Base-by-base conservation (phyloP, 345 rosid species). In the Lumnitzera littorea region DNA sequence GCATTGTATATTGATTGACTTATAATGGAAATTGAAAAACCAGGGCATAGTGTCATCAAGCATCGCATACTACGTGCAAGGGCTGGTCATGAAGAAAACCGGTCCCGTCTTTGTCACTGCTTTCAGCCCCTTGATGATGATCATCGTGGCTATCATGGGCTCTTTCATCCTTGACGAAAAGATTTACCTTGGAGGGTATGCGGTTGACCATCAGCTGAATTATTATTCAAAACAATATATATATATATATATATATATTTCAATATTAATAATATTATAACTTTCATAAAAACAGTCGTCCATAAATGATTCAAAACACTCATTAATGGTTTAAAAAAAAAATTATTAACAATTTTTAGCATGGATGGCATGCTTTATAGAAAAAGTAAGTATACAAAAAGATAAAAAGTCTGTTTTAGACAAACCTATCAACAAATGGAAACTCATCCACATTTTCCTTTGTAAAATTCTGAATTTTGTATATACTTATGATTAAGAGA, bases 1-100 rank as follows among this genome's bases (percentile, higher is more conserved):
- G 7, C 13, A 52, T 52, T 11, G 20, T 52, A 13, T 50, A 13
- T 15, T 24, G 17, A 63, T 11, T 29, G 10, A 15, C 2, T 11
- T 14, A n/a, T 15, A 20, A 36, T 47, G 24, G 14, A 53, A 27
- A 54, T 36, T 36, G 20, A 20, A 20, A 20, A 20, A 20, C 20
- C 20, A 69, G 72, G 72, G 72, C 11, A 69, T 69, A 15, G 94
- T 92, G 78, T 79, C 98, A 14, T 92, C 98, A 55, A 77, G 96
- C 81, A 79, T 92, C 48, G 87, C 98, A 46, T 92, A 92, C 85
- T 92, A 84, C 68, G 96, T 92, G 36, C 98, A 92, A 81, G 98
- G 98, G 23, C 50, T 92, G 67, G 89, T 92, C 72, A 87, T 83
- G 43, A 86, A 87, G 78, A 74, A 75, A 67, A 80, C 80, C 56